These are phyloP conservation scores for Syzygium aqueum DNA, from an alignment of 345 rosid genomes.

Conservation along the genomic window DNA sequence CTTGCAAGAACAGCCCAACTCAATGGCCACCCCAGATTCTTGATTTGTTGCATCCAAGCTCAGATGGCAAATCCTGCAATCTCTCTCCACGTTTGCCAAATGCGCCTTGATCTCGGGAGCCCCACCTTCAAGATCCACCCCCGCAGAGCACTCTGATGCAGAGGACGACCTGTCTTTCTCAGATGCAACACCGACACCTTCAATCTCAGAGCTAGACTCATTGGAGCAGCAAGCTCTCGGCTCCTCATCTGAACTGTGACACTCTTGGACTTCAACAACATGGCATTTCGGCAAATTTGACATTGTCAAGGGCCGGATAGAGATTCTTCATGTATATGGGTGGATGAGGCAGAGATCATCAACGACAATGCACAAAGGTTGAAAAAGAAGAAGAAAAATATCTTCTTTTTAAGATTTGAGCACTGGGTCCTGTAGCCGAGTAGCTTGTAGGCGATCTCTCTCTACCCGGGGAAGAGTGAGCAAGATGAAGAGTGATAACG, in stretches of 20 bases:
- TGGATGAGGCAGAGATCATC: not conserved
- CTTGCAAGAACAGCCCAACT: constrained; percentile 38
- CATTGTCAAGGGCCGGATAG: not conserved
- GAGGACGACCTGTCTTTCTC: not conserved
- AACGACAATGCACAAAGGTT: not conserved
- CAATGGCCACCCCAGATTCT: constrained; percentile 22
- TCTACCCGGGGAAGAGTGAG: not conserved
- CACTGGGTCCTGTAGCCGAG: not conserved
- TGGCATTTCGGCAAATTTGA: not conserved
- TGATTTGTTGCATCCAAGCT: constrained; percentile 5
- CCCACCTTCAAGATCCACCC: constrained; percentile 2
- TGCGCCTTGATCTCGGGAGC: not conserved
- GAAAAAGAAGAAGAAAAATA: not conserved
- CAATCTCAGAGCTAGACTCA: not conserved
- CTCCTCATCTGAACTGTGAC: not conserved
- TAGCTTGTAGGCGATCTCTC: not conserved
- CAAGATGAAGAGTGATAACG: not conserved
- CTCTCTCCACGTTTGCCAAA: constrained; percentile 2
- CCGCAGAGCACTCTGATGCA: not conserved
- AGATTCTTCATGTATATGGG: not conserved
- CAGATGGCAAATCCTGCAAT: constrained; percentile 17
- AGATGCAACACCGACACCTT: not conserved
- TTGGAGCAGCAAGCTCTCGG: not conserved
- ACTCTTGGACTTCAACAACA: not conserved
- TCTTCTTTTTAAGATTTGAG: not conserved